Evolutionary conservation across 1,284 basidiomycete genomes (phyloP).

Genomic region (Pseudozyma hubeiensis): DNA sequence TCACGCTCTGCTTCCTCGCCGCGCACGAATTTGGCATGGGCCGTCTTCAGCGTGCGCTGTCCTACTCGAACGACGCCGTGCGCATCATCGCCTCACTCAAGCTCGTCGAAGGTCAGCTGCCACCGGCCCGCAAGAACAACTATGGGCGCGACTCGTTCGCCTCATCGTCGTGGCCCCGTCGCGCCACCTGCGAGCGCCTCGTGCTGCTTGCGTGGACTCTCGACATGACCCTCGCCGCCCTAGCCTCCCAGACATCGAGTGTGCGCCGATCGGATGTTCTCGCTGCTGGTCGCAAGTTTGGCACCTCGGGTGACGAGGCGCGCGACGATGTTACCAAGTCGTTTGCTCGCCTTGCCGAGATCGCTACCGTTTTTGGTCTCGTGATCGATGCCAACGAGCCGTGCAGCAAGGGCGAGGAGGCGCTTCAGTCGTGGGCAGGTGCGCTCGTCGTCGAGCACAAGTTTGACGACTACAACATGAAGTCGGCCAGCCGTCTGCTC

Average conservation of each 20-base stretch:
- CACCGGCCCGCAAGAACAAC: slow-evolving; percentile 25
- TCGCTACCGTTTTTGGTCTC: slow-evolving; percentile 69
- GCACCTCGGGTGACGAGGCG: slow-evolving; percentile 39
- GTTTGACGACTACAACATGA: slow-evolving; percentile 70
- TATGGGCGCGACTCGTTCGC: slow-evolving; percentile 37
- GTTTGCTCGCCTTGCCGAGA: slow-evolving; percentile 69
- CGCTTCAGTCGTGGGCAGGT: slow-evolving; percentile 69
- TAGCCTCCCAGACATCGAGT: slow-evolving; percentile 34
- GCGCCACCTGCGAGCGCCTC: slow-evolving; percentile 46
- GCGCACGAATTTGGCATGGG: slow-evolving; percentile 69
- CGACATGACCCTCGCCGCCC: slow-evolving; percentile 43
- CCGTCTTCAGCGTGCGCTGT: slow-evolving; percentile 67
- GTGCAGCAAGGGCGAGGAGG: slow-evolving; percentile 28
- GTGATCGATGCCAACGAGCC: slow-evolving; percentile 61
- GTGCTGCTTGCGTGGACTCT: slow-evolving; percentile 47
- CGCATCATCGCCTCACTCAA: slow-evolving; percentile 36
- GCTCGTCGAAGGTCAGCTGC: slow-evolving; percentile 41
- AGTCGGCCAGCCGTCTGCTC: slow-evolving; percentile 64
- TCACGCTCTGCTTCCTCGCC: slow-evolving; percentile 69
- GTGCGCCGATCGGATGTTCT: slow-evolving; percentile 41
- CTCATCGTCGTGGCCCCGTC: slow-evolving; percentile 36
- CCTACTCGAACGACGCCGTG: slow-evolving; percentile 65
- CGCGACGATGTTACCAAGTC: slow-evolving; percentile 64
- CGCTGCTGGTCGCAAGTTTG: slow-evolving; percentile 59
- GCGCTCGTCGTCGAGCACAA: slow-evolving; percentile 69